Evolutionary conservation across 495 filamentous ascomycete genomes (phyloP).

Genomic region (Aspergillus steynii): DNA sequence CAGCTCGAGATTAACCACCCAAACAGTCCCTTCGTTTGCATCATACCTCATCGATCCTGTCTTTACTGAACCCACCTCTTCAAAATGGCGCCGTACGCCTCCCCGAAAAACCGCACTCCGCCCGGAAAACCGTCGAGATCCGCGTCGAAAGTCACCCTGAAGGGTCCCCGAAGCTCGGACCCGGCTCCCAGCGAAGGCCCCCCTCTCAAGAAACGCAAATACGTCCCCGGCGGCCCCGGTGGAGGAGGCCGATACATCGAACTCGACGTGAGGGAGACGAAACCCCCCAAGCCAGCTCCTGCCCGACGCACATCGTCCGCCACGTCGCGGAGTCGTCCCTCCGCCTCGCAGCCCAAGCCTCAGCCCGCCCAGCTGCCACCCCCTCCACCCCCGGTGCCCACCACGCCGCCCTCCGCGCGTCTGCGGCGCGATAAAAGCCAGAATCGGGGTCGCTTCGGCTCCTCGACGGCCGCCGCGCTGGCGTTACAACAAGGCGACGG

Average conservation of each 20-base stretch:
- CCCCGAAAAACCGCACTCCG: conserved; percentile 26
- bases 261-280: conserved; percentile 48
- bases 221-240: conserved; percentile 78
- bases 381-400: conserved; percentile 39
- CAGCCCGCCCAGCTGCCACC: conserved; percentile 32
- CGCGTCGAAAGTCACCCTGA: conserved; percentile 34
- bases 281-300: conserved; percentile 22
- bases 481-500: conserved; percentile 87
- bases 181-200: conserved; percentile 43
- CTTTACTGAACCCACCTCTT: background rate
- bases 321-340: conserved; percentile 28
- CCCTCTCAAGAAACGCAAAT: conserved; percentile 57
- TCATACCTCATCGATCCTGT: background rate
- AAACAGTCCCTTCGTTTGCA: conserved; percentile 4
- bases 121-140: conserved; percentile 36
- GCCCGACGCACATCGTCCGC: conserved; percentile 27
- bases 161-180: conserved; percentile 34
- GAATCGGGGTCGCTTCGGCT: conserved; percentile 61
- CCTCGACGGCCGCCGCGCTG: conserved; percentile 80
- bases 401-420: conserved; percentile 48
- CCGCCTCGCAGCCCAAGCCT: conserved; percentile 25
- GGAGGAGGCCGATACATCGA: conserved; percentile 78
- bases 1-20: conserved; percentile 9
- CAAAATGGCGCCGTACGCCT: conserved; percentile 37
- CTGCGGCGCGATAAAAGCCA: conserved; percentile 53